These are phyloP conservation scores for Arachis monticola DNA, from an alignment of 331 rosid species.

Conservation along the genomic window DNA sequence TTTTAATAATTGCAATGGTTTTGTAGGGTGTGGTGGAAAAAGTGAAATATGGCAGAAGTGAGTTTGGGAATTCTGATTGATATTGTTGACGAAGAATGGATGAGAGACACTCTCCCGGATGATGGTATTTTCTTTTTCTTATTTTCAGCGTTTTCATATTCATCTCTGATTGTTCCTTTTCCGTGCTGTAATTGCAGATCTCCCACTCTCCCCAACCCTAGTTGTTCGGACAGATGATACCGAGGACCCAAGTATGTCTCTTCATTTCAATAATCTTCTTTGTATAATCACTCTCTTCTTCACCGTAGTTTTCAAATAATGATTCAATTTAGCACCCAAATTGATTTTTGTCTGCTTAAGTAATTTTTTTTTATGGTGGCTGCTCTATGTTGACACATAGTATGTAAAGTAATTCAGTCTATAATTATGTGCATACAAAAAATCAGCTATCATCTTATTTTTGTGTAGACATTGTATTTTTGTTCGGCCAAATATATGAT, in stretches of 20 bases:
- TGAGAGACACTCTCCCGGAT: constrained; percentile 73
- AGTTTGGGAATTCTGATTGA: constrained; percentile 68
- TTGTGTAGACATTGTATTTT: no score
- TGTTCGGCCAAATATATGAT: no score
- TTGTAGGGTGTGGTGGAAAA: constrained; percentile 11
- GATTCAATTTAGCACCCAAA: neutral
- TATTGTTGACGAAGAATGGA: constrained; percentile 80
- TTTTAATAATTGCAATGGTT: constrained; percentile 1
- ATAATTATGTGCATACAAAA: no score
- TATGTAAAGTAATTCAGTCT: no score
- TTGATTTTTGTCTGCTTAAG: constrained; percentile 1
- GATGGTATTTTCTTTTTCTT: constrained; percentile 49
- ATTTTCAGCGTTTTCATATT: neutral
- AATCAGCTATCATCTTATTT: no score
- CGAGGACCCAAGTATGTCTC: constrained; percentile 69
- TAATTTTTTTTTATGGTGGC: no score
- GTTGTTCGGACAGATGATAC: constrained; percentile 70
- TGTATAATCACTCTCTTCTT: neutral
- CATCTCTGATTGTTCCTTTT: neutral
- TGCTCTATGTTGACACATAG: no score
- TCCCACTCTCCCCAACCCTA: constrained; percentile 72
- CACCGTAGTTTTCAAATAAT: neutral
- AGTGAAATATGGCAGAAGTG: constrained; percentile 58
- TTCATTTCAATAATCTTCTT: constrained; percentile 1
- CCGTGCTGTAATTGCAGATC: constrained; percentile 53